Evolutionary conservation across 148 eudicot species (phyloP).

Genomic region (Rhododendron williamsianum): DNA sequence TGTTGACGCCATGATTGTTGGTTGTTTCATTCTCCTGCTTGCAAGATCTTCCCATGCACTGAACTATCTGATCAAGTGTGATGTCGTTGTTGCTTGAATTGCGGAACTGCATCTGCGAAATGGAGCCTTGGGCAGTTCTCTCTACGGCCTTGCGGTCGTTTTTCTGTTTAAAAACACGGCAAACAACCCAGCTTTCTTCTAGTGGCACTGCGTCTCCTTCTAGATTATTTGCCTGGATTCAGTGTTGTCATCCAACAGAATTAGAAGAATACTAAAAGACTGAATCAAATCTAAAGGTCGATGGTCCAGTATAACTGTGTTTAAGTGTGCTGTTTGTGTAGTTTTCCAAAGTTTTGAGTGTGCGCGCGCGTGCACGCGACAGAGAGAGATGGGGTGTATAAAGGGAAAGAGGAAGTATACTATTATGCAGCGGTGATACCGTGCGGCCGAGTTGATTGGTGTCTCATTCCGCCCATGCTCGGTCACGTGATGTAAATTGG

Average conservation of each 20-base stretch:
- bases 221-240: slow-evolving; percentile 9
- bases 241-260: neutral
- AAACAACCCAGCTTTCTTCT: slow-evolving; percentile 56
- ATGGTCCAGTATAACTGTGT: neutral
- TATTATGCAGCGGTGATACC: neutral
- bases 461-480: neutral
- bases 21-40: neutral
- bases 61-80: slow-evolving; percentile 13
- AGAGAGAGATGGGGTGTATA: no score
- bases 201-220: slow-evolving; percentile 4
- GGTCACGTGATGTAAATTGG: neutral
- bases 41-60: slow-evolving; percentile 13
- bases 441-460: neutral
- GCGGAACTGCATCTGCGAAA: neutral
- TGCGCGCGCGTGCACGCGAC: no score
- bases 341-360: neutral
- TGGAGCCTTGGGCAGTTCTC: slow-evolving; percentile 21
- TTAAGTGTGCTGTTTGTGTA: neutral
- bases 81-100: slow-evolving; percentile 9
- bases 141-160: slow-evolving; percentile 34
- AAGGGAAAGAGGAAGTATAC: neutral
- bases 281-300: neutral
- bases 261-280: neutral
- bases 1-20: neutral
- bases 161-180: slow-evolving; percentile 50